A percentile compares a stretch with the other conserved stretches of the same genome.
Conservation (phyloP, 192 early-diverging fungal genomes). For the Lobosporangium transversale region DNA sequence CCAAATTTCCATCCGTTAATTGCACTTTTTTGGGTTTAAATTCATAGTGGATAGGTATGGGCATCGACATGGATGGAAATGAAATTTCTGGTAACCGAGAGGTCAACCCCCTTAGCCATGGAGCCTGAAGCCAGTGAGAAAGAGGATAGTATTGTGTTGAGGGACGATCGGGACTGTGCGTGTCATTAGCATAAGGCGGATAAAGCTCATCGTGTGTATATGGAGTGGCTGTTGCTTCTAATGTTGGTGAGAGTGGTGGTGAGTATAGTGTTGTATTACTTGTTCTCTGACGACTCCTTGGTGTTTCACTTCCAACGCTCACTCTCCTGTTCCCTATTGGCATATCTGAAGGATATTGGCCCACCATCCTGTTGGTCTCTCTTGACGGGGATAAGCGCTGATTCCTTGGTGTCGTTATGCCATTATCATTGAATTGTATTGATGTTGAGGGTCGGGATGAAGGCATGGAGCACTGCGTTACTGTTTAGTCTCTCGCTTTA, state of each 20-base stretch:
- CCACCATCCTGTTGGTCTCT: slow-evolving; percentile 6
- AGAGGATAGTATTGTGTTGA: slow-evolving; percentile 36
- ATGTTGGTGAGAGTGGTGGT: slow-evolving; percentile 30
- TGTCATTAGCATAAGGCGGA: slow-evolving; percentile 27
- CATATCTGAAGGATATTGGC: slow-evolving; percentile 17
- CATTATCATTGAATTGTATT: no score
- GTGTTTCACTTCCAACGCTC: background rate
- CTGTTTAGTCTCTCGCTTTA: no score
- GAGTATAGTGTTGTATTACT: slow-evolving; percentile 1
- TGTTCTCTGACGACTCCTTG: background rate
- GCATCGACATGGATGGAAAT: slow-evolving; percentile 48
- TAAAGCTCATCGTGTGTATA: slow-evolving; percentile 36
- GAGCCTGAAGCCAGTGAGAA: slow-evolving; percentile 50
- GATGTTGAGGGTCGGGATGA: no score
- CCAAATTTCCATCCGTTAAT: slow-evolving; percentile 73
- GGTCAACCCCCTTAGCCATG: slow-evolving; percentile 21
- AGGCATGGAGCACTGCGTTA: no score
- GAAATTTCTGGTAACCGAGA: slow-evolving; percentile 19
- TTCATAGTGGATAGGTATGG: slow-evolving; percentile 33
- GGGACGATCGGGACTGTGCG: slow-evolving; percentile 4
- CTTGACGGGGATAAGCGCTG: slow-evolving; percentile 8
- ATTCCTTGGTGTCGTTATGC: background rate
- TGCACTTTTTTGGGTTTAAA: slow-evolving; percentile 61
- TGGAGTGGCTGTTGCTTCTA: slow-evolving; percentile 37
- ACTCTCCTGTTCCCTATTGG: background rate